Conservation (phyloP, 2,329 filamentous ascomycete species). For the Rosellinia necatrix region DNA sequence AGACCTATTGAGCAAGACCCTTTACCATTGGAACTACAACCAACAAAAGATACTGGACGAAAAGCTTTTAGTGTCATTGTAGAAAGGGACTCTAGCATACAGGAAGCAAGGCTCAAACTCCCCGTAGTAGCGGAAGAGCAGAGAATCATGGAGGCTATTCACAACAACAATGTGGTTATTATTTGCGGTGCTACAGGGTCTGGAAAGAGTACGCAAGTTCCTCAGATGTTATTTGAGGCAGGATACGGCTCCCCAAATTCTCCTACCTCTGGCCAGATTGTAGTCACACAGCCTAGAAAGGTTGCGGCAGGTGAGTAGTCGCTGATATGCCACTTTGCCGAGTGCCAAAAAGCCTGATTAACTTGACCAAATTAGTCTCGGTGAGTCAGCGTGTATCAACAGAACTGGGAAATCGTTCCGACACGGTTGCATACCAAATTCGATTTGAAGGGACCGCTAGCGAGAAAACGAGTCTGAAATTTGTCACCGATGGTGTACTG, state of each 20-base stretch:
- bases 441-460: conserved; percentile 87
- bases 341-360: neutral
- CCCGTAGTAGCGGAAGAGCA: conserved; percentile 96
- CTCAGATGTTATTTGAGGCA: conserved; percentile 93
- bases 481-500: conserved; percentile 98
- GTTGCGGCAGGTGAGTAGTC: conserved; percentile 68
- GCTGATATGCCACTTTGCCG: neutral
- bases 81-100: conserved; percentile 71
- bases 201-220: conserved; percentile 96
- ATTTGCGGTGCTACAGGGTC: conserved; percentile 95
- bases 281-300: conserved; percentile 90
- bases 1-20: conserved; percentile 73
- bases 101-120: conserved; percentile 76
- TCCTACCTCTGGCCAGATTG: conserved; percentile 88
- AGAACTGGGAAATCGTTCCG: conserved; percentile 78
- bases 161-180: conserved; percentile 87
- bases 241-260: conserved; percentile 82
- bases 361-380: conserved; percentile 80
- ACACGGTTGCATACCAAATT: conserved; percentile 88
- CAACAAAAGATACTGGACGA: conserved; percentile 62
- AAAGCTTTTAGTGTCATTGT: conserved; percentile 80
- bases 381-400: conserved; percentile 92
- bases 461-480: conserved; percentile 87
- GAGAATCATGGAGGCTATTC: conserved; percentile 95
- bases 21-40: conserved; percentile 67